A percentile compares a stretch with the other conserved stretches of the same genome.
These are phyloP conservation scores for Umbelopsis sp. DNA, from an alignment of 192 early-diverging fungal species.

Conservation along the genomic window DNA sequence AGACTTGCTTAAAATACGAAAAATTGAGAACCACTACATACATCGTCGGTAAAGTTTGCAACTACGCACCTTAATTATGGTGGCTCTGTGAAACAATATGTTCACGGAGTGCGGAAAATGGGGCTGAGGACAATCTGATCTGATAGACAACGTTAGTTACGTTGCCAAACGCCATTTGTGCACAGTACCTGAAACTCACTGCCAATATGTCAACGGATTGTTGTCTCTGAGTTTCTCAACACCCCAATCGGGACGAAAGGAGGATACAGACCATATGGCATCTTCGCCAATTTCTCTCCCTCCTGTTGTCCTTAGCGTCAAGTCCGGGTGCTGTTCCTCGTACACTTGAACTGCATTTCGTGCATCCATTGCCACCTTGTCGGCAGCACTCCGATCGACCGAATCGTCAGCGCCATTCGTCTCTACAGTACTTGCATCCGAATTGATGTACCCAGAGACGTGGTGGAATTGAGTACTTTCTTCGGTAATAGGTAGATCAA, in stretches of 20 bases:
- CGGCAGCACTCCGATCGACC: slow-evolving; percentile 9
- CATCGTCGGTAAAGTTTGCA: slow-evolving; percentile 12
- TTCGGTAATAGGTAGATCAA: slow-evolving; percentile 11
- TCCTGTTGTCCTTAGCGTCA: slow-evolving; percentile 35
- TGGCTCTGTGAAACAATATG: slow-evolving; percentile 69
- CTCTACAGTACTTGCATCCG: slow-evolving; percentile 9
- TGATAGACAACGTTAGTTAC: slow-evolving; percentile 5
- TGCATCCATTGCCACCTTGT: slow-evolving; percentile 12
- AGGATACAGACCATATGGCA: slow-evolving; percentile 72
- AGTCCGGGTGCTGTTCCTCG: slow-evolving; percentile 21
- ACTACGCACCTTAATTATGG: slow-evolving; percentile 54
- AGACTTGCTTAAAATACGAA: slow-evolving; percentile 50
- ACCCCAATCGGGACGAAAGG: slow-evolving; percentile 63
- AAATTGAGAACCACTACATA: not conserved
- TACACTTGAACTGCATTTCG: slow-evolving; percentile 25
- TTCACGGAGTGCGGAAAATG: slow-evolving; percentile 76
- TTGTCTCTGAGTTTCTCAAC: slow-evolving; percentile 68
- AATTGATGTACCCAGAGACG: slow-evolving; percentile 15
- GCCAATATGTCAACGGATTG: slow-evolving; percentile 78
- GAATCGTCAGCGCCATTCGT: slow-evolving; percentile 10
- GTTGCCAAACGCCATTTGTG: not conserved
- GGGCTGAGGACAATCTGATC: slow-evolving; percentile 64
- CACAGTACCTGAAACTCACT: slow-evolving; percentile 49
- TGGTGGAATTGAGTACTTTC: not conserved
- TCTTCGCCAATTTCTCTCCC: slow-evolving; percentile 62